Evolutionary conservation across 345 rosid genomes (phyloP).

Genomic region (Cardamine chenopodiifolia): DNA sequence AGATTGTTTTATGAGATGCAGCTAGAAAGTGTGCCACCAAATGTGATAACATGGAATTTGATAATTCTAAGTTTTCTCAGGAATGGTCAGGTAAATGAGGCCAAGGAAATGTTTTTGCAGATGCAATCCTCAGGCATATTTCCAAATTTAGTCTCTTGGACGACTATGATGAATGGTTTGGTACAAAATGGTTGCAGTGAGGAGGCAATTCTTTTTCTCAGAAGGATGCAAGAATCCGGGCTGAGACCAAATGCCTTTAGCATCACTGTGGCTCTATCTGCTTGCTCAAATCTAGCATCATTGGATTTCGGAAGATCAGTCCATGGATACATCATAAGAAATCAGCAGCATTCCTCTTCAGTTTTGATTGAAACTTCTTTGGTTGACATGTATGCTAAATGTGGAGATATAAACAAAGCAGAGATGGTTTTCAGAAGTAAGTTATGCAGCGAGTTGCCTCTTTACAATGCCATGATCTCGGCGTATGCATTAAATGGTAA

Average conservation of each 20-base stretch:
- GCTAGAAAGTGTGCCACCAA: slow-evolving; percentile 61
- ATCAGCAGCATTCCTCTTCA: slow-evolving; percentile 36
- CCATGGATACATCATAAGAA: slow-evolving; percentile 60
- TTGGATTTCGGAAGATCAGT: slow-evolving; percentile 54
- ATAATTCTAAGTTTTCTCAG: slow-evolving; percentile 60
- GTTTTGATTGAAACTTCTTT: slow-evolving; percentile 51
- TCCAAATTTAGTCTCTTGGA: slow-evolving; percentile 62
- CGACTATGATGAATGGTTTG: slow-evolving; percentile 63
- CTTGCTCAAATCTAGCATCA: slow-evolving; percentile 50
- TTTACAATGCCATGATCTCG: slow-evolving; percentile 58
- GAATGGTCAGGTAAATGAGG: slow-evolving; percentile 56
- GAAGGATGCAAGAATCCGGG: slow-evolving; percentile 61
- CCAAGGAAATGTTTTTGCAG: slow-evolving; percentile 60
- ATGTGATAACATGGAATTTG: slow-evolving; percentile 70
- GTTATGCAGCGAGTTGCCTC: slow-evolving; percentile 43
- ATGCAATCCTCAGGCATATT: slow-evolving; percentile 55
- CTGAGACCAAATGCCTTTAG: slow-evolving; percentile 50
- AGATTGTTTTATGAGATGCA: slow-evolving; percentile 79
- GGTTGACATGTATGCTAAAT: slow-evolving; percentile 70
- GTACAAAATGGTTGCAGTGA: slow-evolving; percentile 50
- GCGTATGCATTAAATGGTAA: slow-evolving; percentile 51
- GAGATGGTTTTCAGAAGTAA: slow-evolving; percentile 45
- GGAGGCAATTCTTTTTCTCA: slow-evolving; percentile 51
- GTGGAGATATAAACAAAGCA: slow-evolving; percentile 58
- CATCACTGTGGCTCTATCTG: slow-evolving; percentile 56